These are phyloP conservation scores for Sporothrix brasiliensis DNA, from an alignment of 2,329 filamentous ascomycete genomes.

Conservation along the genomic window DNA sequence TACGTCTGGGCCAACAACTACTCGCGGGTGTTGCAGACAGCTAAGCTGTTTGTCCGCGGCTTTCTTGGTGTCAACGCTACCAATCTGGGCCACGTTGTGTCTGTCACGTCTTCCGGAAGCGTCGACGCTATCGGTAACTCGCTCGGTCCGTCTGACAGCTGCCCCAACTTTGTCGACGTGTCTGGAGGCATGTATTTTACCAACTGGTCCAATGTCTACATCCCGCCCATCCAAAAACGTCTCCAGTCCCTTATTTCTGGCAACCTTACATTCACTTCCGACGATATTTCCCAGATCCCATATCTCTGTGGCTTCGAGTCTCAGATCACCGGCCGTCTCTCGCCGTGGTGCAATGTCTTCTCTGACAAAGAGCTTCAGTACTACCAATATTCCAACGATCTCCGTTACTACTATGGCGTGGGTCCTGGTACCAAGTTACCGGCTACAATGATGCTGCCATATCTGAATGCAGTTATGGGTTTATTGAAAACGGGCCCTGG, in stretches of 20 bases:
- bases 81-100: conserved; percentile 58
- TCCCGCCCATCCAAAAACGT: conserved; percentile 55
- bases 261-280: conserved; percentile 52
- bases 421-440: conserved; percentile 60
- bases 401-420: conserved; percentile 68
- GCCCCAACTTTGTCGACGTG: conserved; percentile 60
- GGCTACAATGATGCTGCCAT: conserved; percentile 63
- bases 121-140: conserved; percentile 61
- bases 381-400: conserved; percentile 69
- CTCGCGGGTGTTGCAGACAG: conserved; percentile 64
- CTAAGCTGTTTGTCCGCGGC: conserved; percentile 62
- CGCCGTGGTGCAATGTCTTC: conserved; percentile 65
- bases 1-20: conserved; percentile 69
- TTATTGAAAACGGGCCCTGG: conserved; percentile 56
- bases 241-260: conserved; percentile 59
- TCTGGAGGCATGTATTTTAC: conserved; percentile 52
- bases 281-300: conserved; percentile 55
- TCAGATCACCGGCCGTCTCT: conserved; percentile 64
- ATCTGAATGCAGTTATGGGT: conserved; percentile 57
- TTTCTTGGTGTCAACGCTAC: conserved; percentile 61
- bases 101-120: conserved; percentile 59
- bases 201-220: conserved; percentile 31
- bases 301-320: conserved; percentile 74
- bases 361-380: conserved; percentile 62
- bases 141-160: conserved; percentile 64